These are phyloP conservation scores for Gloeostereum incarnatum DNA, from an alignment of 768 basidiomycete species.

Conservation along the genomic window DNA sequence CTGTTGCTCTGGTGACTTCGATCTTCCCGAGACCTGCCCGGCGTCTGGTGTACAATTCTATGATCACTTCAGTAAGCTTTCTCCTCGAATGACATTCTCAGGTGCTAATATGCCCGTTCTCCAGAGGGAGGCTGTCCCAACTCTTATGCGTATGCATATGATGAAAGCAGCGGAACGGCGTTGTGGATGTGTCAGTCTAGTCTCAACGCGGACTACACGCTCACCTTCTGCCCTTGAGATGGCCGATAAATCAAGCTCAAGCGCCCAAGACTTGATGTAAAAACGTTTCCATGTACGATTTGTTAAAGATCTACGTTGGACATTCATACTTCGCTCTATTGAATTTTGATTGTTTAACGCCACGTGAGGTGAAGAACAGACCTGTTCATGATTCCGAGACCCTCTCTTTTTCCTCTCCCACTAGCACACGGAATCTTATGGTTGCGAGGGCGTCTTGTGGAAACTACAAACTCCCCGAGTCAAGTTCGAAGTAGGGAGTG, in stretches of 20 bases:
- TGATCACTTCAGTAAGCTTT: slow-evolving; percentile 32
- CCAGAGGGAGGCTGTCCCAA: slow-evolving; percentile 20
- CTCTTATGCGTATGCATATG: slow-evolving; percentile 28
- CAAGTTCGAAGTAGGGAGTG: too few relatives aligned
- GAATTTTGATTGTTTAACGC: too few relatives aligned
- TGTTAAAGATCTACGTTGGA: too few relatives aligned
- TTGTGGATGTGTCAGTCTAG: slow-evolving; percentile 26
- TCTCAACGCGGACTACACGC: slow-evolving; percentile 17
- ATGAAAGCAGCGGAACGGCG: slow-evolving; percentile 27
- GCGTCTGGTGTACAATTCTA: slow-evolving; percentile 30
- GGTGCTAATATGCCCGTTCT: background rate
- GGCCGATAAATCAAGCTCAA: background rate
- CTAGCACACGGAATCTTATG: too few relatives aligned
- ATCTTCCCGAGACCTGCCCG: slow-evolving; percentile 48
- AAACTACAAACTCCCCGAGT: too few relatives aligned
- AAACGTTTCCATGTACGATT: too few relatives aligned
- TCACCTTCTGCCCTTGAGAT: slow-evolving; percentile 16
- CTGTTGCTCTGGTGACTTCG: slow-evolving; percentile 52
- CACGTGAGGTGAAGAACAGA: too few relatives aligned
- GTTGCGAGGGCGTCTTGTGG: too few relatives aligned
- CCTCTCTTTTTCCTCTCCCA: too few relatives aligned
- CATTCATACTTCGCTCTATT: too few relatives aligned
- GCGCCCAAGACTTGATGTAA: too few relatives aligned
- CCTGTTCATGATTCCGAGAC: too few relatives aligned
- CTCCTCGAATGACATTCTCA: background rate